phyloP scores from a whole-genome alignment of 2,329 filamentous ascomycete genomes.

The Aspergillus ochraceoroseus region DNA sequence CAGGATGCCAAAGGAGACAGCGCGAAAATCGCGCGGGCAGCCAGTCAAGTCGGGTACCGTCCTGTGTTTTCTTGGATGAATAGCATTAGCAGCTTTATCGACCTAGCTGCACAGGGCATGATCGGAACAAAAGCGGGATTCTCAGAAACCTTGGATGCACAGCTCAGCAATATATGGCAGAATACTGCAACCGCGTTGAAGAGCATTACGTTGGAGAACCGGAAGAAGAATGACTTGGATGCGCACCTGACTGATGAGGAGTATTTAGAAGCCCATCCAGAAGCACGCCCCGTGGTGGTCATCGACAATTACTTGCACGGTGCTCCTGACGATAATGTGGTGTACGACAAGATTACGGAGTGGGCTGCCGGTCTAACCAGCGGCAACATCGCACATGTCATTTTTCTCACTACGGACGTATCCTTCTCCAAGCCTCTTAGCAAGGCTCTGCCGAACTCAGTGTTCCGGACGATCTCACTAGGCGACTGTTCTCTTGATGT shows the following conservation, averaged over 20 bases:
- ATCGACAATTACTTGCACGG: conserved; percentile 91
- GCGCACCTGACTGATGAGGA: conserved; percentile 71
- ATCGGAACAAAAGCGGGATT: conserved; percentile 93
- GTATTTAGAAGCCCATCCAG: conserved; percentile 83
- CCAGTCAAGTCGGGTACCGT: conserved; percentile 77
- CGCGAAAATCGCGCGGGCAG: conserved; percentile 75
- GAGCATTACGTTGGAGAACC: conserved; percentile 64
- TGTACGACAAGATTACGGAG: conserved; percentile 72
- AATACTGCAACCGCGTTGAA: conserved; percentile 76
- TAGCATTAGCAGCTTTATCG: conserved; percentile 84
- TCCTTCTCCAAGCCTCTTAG: conserved; percentile 82
- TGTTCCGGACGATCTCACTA: conserved; percentile 80
- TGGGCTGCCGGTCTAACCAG: conserved; percentile 85
- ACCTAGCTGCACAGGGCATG: conserved; percentile 87
- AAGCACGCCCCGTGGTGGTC: conserved; percentile 74
- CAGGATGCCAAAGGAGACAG: conserved; percentile 86
- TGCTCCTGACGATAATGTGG: conserved; percentile 60
- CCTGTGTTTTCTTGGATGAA: conserved; percentile 97
- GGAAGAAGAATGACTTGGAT: conserved; percentile 70
- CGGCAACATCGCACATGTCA: conserved; percentile 84
- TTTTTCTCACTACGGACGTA: conserved; percentile 87
- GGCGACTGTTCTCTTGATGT: conserved; percentile 82
- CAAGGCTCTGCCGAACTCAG: conserved; percentile 81
- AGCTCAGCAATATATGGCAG: conserved; percentile 82
- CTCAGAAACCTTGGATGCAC: conserved; percentile 83